Evolutionary conservation across 495 filamentous ascomycete genomes (phyloP).

Genomic region (Aspergillus homomorphus): DNA sequence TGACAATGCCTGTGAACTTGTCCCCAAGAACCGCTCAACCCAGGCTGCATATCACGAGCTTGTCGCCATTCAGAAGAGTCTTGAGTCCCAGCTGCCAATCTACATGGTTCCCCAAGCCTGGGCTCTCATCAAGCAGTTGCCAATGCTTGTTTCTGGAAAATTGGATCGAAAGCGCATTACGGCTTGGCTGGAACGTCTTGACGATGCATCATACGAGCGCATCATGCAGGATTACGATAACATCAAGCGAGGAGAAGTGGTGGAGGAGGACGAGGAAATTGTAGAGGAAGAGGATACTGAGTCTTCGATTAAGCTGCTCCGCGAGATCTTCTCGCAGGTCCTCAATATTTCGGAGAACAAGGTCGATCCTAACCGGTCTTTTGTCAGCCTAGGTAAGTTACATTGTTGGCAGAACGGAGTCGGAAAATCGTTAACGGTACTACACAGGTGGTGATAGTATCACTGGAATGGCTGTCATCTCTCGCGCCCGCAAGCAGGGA

Average conservation of each 20-base stretch:
- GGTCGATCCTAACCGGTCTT: slow-evolving; percentile 40
- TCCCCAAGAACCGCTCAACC: slow-evolving; percentile 25
- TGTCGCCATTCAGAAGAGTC: slow-evolving; percentile 34
- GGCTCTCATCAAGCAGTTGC: slow-evolving; percentile 41
- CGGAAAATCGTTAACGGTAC: slow-evolving; percentile 20
- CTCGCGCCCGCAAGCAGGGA: slow-evolving; percentile 37
- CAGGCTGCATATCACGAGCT: slow-evolving; percentile 24
- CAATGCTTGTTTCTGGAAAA: slow-evolving; percentile 50
- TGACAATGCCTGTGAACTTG: slow-evolving; percentile 35
- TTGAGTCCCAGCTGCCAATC: slow-evolving; percentile 37
- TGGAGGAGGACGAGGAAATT: slow-evolving; percentile 26
- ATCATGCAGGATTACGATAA: slow-evolving; percentile 41
- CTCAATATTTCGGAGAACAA: slow-evolving; percentile 43
- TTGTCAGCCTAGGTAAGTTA: slow-evolving; percentile 41
- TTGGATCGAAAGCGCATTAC: slow-evolving; percentile 47
- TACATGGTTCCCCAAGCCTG: slow-evolving; percentile 52
- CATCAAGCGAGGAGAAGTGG: slow-evolving; percentile 26
- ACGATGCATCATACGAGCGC: slow-evolving; percentile 33
- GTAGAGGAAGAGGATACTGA: slow-evolving; percentile 27
- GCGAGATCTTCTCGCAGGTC: slow-evolving; percentile 46
- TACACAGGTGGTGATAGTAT: slow-evolving; percentile 47
- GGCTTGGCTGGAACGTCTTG: slow-evolving; percentile 41
- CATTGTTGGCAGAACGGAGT: slow-evolving; percentile 12
- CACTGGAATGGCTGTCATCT: slow-evolving; percentile 41
- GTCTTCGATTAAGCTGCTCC: slow-evolving; percentile 27